Percentiles rank a stretch among this genome's conserved stretches.
Evolutionary conservation across 2,329 filamentous ascomycete species (phyloP).

Genomic region (Macrophomina pseudophaseolina): DNA sequence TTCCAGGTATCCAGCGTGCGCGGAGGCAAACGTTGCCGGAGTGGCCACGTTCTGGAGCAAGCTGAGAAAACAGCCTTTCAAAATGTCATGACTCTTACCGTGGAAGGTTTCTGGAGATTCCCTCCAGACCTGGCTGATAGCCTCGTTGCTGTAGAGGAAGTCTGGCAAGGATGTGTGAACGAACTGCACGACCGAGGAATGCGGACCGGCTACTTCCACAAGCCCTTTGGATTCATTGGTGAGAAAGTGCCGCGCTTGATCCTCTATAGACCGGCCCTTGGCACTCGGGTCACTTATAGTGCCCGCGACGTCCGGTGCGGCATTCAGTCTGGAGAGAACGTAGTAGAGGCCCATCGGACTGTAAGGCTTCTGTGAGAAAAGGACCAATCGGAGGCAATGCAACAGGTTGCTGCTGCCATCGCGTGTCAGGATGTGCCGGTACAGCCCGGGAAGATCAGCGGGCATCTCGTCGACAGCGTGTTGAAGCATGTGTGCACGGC

Average conservation of each 20-base stretch:
- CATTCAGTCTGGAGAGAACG: background rate
- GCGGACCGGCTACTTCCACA: background rate
- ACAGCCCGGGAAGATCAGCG: conserved; percentile 52
- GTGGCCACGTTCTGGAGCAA: background rate
- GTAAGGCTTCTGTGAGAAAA: background rate
- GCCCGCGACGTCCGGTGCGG: background rate
- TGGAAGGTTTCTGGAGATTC: background rate
- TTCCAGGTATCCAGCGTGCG: background rate
- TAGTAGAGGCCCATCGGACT: background rate
- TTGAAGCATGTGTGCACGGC: conserved; percentile 38
- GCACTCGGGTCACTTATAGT: background rate
- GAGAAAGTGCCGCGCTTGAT: background rate
- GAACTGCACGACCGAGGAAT: background rate
- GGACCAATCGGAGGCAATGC: background rate
- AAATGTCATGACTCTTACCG: background rate
- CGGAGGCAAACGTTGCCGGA: background rate
- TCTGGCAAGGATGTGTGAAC: background rate
- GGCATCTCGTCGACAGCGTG: conserved; percentile 48
- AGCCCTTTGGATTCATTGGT: background rate
- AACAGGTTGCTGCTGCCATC: conserved; percentile 40
- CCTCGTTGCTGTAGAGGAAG: background rate
- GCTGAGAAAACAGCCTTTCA: background rate
- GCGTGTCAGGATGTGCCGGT: conserved; percentile 57
- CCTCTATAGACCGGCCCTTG: background rate
- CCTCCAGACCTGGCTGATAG: conserved; percentile 3